phyloP scores from a whole-genome alignment of 305 asterid genomes.

The Solanum hybrid region DNA sequence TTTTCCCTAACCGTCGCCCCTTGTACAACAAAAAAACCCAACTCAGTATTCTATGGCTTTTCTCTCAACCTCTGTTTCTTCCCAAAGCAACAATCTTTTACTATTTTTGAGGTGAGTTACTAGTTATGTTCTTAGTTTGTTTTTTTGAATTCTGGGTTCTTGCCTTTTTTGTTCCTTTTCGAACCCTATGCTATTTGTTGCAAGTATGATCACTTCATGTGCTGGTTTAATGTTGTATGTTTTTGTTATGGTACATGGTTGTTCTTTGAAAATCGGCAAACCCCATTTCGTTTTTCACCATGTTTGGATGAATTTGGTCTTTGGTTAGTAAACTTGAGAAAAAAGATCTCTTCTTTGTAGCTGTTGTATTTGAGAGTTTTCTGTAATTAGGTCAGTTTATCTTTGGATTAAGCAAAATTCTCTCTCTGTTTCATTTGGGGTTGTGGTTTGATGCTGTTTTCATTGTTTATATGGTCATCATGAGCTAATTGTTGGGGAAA shows the following conservation, averaged over 20 bases:
- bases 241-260: neutral
- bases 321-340: neutral
- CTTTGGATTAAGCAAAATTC: neutral
- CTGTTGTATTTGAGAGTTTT: neutral
- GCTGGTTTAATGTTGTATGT: neutral
- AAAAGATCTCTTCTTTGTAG: neutral
- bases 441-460: neutral
- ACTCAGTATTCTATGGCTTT: neutral
- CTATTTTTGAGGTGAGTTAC: conserved; percentile 10
- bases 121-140: neutral
- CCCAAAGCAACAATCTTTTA: neutral
- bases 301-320: neutral
- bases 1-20: neutral
- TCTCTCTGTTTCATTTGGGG: neutral
- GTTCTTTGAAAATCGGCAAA: neutral
- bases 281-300: neutral
- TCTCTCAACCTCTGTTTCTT: neutral
- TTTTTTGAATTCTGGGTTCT: neutral
- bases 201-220: conserved; percentile 4
- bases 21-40: neutral
- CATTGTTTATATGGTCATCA: neutral
- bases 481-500: neutral
- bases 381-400: neutral
- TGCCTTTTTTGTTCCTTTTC: neutral
- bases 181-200: conserved; percentile 6